phyloP scores from a whole-genome alignment of 176 grass and related monocot genomes.

The Dendrocalamus sinicus region DNA sequence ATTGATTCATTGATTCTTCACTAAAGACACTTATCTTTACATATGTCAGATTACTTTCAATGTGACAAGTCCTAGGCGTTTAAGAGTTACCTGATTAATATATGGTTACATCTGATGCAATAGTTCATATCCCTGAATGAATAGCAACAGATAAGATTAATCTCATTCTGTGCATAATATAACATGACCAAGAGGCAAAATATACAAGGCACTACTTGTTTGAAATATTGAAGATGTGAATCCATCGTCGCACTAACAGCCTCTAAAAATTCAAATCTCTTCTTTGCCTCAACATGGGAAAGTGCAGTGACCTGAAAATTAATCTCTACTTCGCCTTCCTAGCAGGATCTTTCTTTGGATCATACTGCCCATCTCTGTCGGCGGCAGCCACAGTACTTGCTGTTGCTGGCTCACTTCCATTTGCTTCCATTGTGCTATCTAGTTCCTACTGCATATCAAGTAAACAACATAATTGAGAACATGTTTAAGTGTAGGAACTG shows the following conservation, averaged over 20 bases:
- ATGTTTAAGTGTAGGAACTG: too few species aligned
- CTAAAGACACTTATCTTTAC: too few species aligned
- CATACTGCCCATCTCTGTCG: too few species aligned
- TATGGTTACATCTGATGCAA: slow-evolving; percentile 96
- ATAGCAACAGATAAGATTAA: slow-evolving; percentile 45
- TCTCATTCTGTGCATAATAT: slow-evolving; percentile 42
- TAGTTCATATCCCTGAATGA: slow-evolving; percentile 90
- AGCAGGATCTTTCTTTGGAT: too few species aligned
- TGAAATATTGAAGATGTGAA: slow-evolving; percentile 98
- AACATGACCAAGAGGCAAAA: slow-evolving; percentile 32
- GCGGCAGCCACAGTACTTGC: too few species aligned
- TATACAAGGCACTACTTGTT: slow-evolving; percentile 72
- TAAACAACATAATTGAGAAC: too few species aligned
- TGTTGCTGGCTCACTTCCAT: too few species aligned
- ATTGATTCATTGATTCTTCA: too few species aligned
- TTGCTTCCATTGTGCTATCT: too few species aligned
- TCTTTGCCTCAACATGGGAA: slow-evolving; percentile 93
- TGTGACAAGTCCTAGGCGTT: background rate
- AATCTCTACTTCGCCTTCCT: too few species aligned
- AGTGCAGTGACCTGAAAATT: slow-evolving; percentile 79
- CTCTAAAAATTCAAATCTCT: slow-evolving; percentile 99
- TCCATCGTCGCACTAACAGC: slow-evolving; percentile 95
- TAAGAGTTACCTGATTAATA: slow-evolving; percentile 86
- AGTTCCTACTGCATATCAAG: too few species aligned
- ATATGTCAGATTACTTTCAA: too few species aligned